phyloP scores from a whole-genome alignment of 2,329 filamentous ascomycete genomes.

The Monosporascus sp. region DNA sequence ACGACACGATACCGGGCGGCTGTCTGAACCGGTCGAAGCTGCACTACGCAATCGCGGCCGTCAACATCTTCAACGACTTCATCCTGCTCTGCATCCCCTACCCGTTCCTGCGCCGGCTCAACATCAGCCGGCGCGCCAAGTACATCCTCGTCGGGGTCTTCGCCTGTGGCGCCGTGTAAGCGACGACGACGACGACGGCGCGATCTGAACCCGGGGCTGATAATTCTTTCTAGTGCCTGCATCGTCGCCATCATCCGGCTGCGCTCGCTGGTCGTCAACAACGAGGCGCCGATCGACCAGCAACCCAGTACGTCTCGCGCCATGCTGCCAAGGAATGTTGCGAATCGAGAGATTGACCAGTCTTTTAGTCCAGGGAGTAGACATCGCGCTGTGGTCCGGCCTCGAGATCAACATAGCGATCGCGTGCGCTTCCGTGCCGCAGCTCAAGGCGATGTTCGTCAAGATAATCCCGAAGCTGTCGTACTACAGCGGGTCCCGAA shows the following conservation, averaged over 20 bases:
- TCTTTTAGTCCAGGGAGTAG: constrained; percentile 1
- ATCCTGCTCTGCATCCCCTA: constrained; percentile 22
- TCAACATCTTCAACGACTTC: constrained; percentile 28
- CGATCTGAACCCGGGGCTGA: background rate
- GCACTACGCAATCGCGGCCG: constrained; percentile 23
- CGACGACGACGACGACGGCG: background rate
- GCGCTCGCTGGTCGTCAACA: constrained; percentile 8
- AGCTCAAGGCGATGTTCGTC: constrained; percentile 26
- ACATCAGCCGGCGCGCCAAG: constrained; percentile 31
- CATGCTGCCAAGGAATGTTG: background rate
- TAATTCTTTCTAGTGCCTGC: constrained; percentile 10
- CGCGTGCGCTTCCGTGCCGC: constrained; percentile 28
- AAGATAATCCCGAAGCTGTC: constrained; percentile 17
- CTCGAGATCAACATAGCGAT: constrained; percentile 30
- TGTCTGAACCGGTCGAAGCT: constrained; percentile 18
- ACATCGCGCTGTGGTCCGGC: constrained; percentile 20
- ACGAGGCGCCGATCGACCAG: constrained; percentile 7
- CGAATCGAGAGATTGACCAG: background rate
- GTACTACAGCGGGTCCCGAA: constrained; percentile 5
- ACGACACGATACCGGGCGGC: constrained; percentile 14
- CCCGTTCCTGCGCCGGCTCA: constrained; percentile 28
- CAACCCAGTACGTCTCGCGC: constrained; percentile 4
- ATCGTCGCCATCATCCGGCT: constrained; percentile 19
- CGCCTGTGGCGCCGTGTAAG: constrained; percentile 32
- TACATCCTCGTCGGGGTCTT: constrained; percentile 34